These are phyloP conservation scores for Imleria badia DNA, from an alignment of 768 basidiomycete species.

Conservation along the genomic window DNA sequence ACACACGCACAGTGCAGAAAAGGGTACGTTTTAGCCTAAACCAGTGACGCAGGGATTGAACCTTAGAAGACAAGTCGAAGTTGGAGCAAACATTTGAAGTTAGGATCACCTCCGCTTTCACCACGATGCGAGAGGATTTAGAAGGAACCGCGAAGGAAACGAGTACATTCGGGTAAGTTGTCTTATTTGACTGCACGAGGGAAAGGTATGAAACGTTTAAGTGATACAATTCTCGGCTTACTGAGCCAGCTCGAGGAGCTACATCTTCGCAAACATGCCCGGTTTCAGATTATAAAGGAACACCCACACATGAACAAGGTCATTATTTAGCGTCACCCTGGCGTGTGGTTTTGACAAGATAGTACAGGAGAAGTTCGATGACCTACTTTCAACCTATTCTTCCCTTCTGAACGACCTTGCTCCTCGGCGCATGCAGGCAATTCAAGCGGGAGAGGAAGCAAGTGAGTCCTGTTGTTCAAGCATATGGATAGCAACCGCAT, in stretches of 20 bases:
- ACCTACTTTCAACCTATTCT: constrained; percentile 23
- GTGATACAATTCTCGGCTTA: constrained; percentile 18
- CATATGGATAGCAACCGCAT: neutral
- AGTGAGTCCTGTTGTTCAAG: constrained; percentile 25
- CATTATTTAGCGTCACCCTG: neutral
- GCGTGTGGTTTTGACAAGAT: constrained; percentile 5
- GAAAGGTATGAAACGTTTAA: constrained; percentile 4
- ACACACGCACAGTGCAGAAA: constrained; percentile 7
- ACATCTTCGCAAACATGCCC: constrained; percentile 14
- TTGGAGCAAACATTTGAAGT: constrained; percentile 24
- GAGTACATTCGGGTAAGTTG: constrained; percentile 27
- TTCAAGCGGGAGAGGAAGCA: constrained; percentile 33
- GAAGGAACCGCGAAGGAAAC: constrained; percentile 25
- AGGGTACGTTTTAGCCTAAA: constrained; percentile 7
- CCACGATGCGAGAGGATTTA: constrained; percentile 8
- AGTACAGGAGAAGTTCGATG: constrained; percentile 23
- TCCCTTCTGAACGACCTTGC: constrained; percentile 34
- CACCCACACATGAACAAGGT: constrained; percentile 19
- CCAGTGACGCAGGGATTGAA: neutral
- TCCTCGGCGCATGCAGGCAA: constrained; percentile 29
- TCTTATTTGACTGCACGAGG: neutral
- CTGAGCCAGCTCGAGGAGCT: constrained; percentile 24
- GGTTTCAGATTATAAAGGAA: constrained; percentile 5
- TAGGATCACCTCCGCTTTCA: constrained; percentile 19
- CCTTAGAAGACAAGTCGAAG: constrained; percentile 9